Percentiles rank a stretch among this genome's conserved stretches.
phyloP scores from a whole-genome alignment of 495 filamentous ascomycete species.

The Apiosordaria backusii region DNA sequence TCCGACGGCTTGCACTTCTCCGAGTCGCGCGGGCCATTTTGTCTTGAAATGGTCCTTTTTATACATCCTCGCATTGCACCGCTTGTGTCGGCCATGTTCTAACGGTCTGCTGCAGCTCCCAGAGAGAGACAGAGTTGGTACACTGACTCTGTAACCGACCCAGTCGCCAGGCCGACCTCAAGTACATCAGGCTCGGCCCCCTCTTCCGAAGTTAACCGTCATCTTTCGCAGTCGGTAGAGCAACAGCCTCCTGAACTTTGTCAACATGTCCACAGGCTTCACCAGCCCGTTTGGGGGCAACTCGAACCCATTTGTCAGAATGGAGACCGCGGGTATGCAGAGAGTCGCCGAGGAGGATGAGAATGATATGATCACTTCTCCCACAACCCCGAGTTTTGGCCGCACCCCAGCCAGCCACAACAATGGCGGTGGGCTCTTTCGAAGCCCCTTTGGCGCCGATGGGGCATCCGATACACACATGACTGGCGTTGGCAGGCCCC shows the following conservation, averaged over 20 bases:
- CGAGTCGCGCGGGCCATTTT: conserved; percentile 15
- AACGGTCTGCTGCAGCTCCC: conserved; percentile 13
- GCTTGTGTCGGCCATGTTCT: conserved; percentile 14
- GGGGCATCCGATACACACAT: conserved; percentile 37
- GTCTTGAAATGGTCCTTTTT: conserved; percentile 11
- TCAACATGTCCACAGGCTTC: conserved; percentile 50
- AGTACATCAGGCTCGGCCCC: conserved; percentile 2
- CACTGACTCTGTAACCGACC: neutral
- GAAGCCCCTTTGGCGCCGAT: conserved; percentile 49
- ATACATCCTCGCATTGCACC: neutral
- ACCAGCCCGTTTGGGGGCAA: conserved; percentile 53
- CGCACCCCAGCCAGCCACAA: conserved; percentile 19
- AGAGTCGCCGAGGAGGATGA: conserved; percentile 60
- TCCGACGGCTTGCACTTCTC: conserved; percentile 19
- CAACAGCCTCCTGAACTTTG: neutral
- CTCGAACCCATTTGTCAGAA: conserved; percentile 50
- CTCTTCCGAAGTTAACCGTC: neutral
- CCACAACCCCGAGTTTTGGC: conserved; percentile 51
- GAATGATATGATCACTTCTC: conserved; percentile 53
- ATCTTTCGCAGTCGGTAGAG: conserved; percentile 7
- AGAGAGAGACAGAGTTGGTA: neutral
- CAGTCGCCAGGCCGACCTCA: neutral
- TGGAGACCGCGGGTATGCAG: conserved; percentile 42
- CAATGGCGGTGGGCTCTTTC: conserved; percentile 24
- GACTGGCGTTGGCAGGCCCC: conserved; percentile 39